Percentiles rank a stretch among this genome's conserved stretches.
Conservation (phyloP, 2,329 filamentous ascomycete genomes). For the Dendrostoma leiphaemia region DNA sequence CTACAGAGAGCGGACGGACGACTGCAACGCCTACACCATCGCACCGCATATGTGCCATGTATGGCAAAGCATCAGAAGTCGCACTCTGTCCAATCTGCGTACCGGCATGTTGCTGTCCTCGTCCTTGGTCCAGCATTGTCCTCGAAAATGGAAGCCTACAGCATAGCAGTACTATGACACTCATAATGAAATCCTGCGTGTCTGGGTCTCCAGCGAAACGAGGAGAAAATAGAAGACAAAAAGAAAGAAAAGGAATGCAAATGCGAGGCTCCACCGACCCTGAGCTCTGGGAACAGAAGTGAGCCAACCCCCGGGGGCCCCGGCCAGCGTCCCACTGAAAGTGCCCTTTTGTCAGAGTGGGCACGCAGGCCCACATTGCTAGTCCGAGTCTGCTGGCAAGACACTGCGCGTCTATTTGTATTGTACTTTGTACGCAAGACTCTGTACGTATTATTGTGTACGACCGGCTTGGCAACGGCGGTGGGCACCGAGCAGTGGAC, state of each 20-base stretch:
- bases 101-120: too few relatives aligned
- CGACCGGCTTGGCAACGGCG: background rate
- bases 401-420: background rate
- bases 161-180: too few relatives aligned
- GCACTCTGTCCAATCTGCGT: too few relatives aligned
- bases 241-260: too few relatives aligned
- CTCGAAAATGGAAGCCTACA: too few relatives aligned
- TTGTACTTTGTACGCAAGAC: too few relatives aligned
- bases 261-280: background rate
- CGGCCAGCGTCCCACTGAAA: too few relatives aligned
- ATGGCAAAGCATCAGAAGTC: background rate
- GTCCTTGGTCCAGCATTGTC: too few relatives aligned
- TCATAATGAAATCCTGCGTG: background rate
- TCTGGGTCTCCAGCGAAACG: background rate
- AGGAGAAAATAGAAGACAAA: background rate
- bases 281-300: background rate
- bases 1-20: constrained; percentile 12
- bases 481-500: background rate
- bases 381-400: background rate
- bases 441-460: background rate
- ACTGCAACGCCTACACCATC: background rate
- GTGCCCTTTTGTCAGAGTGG: constrained; percentile 1
- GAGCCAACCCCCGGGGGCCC: too few relatives aligned
- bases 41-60: background rate
- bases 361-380: background rate